These are phyloP conservation scores for Rhodotorula sp. DNA, from an alignment of 1,284 basidiomycete species.

Conservation along the genomic window DNA sequence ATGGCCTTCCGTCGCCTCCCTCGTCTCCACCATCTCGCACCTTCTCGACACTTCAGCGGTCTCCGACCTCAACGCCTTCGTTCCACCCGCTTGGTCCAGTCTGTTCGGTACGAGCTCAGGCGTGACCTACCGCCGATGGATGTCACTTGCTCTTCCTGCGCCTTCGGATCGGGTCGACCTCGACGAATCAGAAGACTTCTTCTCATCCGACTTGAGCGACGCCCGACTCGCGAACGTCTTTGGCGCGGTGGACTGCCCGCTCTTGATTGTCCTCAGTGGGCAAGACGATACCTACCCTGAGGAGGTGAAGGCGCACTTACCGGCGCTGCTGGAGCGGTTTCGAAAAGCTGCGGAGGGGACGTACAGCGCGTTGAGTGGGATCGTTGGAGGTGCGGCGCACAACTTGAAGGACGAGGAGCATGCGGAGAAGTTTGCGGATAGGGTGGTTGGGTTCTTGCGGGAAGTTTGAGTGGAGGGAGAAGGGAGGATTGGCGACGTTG, in stretches of 20 bases:
- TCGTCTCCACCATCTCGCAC: background rate
- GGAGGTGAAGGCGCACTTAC: background rate
- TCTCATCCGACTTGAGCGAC: conserved; percentile 9
- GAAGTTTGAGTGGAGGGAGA: background rate
- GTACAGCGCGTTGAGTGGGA: background rate
- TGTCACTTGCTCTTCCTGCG: background rate
- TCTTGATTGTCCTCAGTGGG: background rate
- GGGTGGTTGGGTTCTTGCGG: background rate
- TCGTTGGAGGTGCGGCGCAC: conserved; percentile 2
- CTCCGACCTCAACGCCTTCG: background rate
- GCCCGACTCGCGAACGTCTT: conserved; percentile 1
- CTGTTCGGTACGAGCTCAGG: background rate
- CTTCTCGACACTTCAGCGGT: background rate
- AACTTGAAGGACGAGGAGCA: background rate
- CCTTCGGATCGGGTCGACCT: background rate
- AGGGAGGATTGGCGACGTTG: background rate
- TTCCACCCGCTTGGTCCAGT: background rate
- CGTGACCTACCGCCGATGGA: background rate
- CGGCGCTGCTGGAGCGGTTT: conserved; percentile 2
- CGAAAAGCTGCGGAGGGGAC: background rate
- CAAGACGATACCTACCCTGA: conserved; percentile 1
- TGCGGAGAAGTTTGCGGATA: background rate
- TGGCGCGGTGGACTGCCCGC: background rate
- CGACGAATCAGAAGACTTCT: conserved; percentile 5
- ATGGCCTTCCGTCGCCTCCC: background rate